Evolutionary conservation across 1,284 basidiomycete species (phyloP).

Genomic region (Tilletia indica): DNA sequence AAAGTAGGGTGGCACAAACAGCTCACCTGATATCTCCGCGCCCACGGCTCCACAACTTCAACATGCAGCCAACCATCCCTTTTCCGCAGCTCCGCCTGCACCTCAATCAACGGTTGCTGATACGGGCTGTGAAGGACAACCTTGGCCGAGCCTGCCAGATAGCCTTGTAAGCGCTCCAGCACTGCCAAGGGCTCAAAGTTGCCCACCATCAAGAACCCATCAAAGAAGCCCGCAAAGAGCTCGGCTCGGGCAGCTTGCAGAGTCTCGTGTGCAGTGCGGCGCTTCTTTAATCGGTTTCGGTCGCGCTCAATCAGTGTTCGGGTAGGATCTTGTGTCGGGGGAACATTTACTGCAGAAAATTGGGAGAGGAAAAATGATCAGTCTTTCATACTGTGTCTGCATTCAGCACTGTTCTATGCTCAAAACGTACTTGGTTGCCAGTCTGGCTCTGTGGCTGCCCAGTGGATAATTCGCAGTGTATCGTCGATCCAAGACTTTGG

Average conservation of each 20-base stretch:
- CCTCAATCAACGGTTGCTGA: slow-evolving; percentile 68
- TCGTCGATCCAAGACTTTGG: slow-evolving; percentile 59
- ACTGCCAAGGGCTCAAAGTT: slow-evolving; percentile 84
- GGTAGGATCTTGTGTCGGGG: neutral
- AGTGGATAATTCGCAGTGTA: slow-evolving; percentile 74
- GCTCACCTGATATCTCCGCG: slow-evolving; percentile 74
- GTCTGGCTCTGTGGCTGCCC: slow-evolving; percentile 64
- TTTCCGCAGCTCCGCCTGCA: slow-evolving; percentile 71
- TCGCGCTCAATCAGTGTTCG: slow-evolving; percentile 67
- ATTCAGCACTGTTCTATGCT: neutral
- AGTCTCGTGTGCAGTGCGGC: slow-evolving; percentile 66
- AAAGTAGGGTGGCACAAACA: neutral
- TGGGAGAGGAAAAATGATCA: neutral
- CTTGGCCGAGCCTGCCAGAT: slow-evolving; percentile 78
- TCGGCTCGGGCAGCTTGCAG: slow-evolving; percentile 58
- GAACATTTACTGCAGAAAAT: neutral
- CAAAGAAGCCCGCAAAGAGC: slow-evolving; percentile 68
- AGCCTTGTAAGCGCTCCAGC: slow-evolving; percentile 70
- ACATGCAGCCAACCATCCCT: slow-evolving; percentile 73
- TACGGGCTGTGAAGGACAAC: slow-evolving; percentile 84
- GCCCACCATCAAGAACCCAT: slow-evolving; percentile 70
- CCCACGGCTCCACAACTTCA: slow-evolving; percentile 81
- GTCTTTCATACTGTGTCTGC: neutral
- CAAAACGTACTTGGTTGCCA: slow-evolving; percentile 65
- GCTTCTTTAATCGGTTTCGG: slow-evolving; percentile 68